Evolutionary conservation across 2,329 filamentous ascomycete genomes (phyloP).

Genomic region (Diplodia corticola): DNA sequence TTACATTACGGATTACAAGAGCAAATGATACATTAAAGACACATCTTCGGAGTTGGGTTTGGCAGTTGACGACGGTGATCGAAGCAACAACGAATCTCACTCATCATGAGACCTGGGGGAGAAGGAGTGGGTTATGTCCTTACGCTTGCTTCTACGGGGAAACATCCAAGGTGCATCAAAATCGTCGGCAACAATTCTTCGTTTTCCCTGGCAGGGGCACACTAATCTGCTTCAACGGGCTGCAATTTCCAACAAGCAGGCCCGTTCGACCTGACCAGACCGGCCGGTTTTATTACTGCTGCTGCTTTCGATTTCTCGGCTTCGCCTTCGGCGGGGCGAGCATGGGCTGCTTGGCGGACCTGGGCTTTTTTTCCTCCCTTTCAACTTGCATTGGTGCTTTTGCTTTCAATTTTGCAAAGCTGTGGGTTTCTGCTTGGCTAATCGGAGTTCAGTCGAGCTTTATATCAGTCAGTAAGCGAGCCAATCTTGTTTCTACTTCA

Average conservation of each 20-base stretch:
- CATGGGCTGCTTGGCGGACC: slow-evolving; percentile 1
- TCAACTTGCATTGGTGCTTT: neutral
- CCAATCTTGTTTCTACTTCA: slow-evolving; percentile 6
- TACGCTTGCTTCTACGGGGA: slow-evolving; percentile 7
- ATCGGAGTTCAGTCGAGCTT: slow-evolving; percentile 8
- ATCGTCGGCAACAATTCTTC: slow-evolving; percentile 14
- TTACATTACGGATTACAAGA: slow-evolving; percentile 20
- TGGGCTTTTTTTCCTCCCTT: neutral
- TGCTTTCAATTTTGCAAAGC: slow-evolving; percentile 15
- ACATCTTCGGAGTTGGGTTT: slow-evolving; percentile 20
- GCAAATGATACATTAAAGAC: slow-evolving; percentile 20
- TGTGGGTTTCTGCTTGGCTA: slow-evolving; percentile 14
- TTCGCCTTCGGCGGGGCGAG: neutral
- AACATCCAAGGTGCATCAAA: slow-evolving; percentile 12
- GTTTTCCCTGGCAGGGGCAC: slow-evolving; percentile 1
- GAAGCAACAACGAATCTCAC: slow-evolving; percentile 15
- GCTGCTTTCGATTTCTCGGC: slow-evolving; percentile 12
- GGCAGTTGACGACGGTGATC: slow-evolving; percentile 14
- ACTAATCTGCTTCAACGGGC: neutral
- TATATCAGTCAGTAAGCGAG: slow-evolving; percentile 13
- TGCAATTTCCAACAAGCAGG: slow-evolving; percentile 2
- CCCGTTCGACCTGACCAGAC: neutral
- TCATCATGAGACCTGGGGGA: slow-evolving; percentile 12
- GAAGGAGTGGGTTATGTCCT: slow-evolving; percentile 9
- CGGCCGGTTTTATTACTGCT: slow-evolving; percentile 7